These are phyloP conservation scores for Teratosphaeria nubilosa DNA, from an alignment of 2,329 filamentous ascomycete species.

Conservation along the genomic window DNA sequence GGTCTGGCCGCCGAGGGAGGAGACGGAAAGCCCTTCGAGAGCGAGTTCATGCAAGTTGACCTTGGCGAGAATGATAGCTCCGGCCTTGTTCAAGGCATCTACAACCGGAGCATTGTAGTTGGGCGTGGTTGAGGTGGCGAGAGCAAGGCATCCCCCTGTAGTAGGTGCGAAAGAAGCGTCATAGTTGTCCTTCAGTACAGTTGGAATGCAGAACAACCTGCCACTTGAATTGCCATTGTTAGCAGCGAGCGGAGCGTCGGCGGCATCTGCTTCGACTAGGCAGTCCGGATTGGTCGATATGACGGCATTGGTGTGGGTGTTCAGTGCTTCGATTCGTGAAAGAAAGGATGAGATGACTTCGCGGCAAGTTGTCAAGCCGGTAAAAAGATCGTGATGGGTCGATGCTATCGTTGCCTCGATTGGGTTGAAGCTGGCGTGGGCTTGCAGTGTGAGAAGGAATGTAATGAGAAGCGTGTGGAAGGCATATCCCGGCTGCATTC, in stretches of 20 bases:
- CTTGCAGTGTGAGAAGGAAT: neutral
- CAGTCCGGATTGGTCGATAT: constrained; percentile 43
- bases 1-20: constrained; percentile 54
- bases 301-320: constrained; percentile 49
- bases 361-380: constrained; percentile 44
- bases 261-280: constrained; percentile 37
- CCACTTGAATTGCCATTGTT: constrained; percentile 38
- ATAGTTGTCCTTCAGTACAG: constrained; percentile 57
- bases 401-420: constrained; percentile 49
- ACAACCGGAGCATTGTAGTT: constrained; percentile 24
- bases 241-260: constrained; percentile 38
- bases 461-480: neutral
- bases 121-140: constrained; percentile 38
- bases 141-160: constrained; percentile 44
- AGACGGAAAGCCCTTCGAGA: constrained; percentile 53
- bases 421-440: constrained; percentile 36
- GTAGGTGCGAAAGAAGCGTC: constrained; percentile 47
- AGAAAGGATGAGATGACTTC: constrained; percentile 47
- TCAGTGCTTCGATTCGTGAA: constrained; percentile 46
- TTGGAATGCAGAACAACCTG: constrained; percentile 50
- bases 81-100: constrained; percentile 21
- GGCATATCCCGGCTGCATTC: neutral
- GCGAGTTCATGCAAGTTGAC: constrained; percentile 50
- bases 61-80: constrained; percentile 25
- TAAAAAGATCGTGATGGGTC: constrained; percentile 47